Base-by-base conservation (phyloP, 2,329 filamentous ascomycete species). In the Colletotrichum cuscutae region DNA sequence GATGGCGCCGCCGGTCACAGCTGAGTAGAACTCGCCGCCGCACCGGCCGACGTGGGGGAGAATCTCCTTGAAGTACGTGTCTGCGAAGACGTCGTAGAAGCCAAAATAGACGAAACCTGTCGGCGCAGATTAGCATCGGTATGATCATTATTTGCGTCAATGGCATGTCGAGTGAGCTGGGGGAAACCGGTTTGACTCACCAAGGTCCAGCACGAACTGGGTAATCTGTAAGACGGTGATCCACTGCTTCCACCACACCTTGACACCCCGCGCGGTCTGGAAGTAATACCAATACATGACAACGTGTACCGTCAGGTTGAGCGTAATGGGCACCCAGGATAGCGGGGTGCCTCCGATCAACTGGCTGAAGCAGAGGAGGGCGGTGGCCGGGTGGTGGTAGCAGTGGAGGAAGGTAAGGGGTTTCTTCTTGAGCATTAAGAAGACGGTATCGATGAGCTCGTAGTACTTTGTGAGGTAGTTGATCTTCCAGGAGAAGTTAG, bases 231-330 rank as follows among this genome's bases (percentile, higher is more conserved):
- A 91, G 80, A 94, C 92, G 76, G 94, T 97, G 82, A 97, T 95
- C 91, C 94, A 97, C 84, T 97, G 93, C 91, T 97, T 97, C 94
- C 94, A 97, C 94, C 94, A 96, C 84, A 97, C 95, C 79, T 90
- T 91, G 82, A 97, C 90, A 76, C 95, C 95, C 75, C 94, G 93
- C 62, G 94, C 94, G 79, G 93, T 94, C 87, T 97, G 94, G 90
- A 97, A 97, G 89, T 97, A 97, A 89, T 97, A 97, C 94, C 94
- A 97, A 91, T 97, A 97, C 94, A 97, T 97, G 80, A 97, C 92
- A 68, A 97, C 94, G 84, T 97, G 94, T 65, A 97, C 94, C 74
- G 89, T 89, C 81, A 97, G 85, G 87, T 97, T 97, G 77, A 97
- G 89, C 52, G 90, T 91, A 81, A 97, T 97, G 69, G 91, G 90